These are phyloP conservation scores for Diaporthe capsici DNA, from an alignment of 2,329 filamentous ascomycete species.

Conservation along the genomic window DNA sequence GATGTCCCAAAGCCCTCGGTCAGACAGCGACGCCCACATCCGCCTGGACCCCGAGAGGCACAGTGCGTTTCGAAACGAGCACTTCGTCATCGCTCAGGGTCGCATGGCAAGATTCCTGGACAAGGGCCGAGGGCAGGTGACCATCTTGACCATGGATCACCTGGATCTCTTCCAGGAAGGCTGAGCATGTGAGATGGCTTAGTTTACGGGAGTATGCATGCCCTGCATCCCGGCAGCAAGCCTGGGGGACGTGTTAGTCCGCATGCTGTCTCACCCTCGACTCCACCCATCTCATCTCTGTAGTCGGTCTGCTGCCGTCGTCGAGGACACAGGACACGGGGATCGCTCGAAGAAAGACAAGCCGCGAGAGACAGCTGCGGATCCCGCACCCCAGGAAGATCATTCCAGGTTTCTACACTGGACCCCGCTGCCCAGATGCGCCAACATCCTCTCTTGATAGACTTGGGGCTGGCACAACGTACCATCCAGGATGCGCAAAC, in stretches of 20 bases:
- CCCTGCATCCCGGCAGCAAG: neutral
- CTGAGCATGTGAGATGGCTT: slow-evolving; percentile 4
- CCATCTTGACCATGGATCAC: neutral
- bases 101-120: slow-evolving; percentile 1
- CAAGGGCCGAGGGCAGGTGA: slow-evolving; percentile 5
- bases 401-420: neutral
- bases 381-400: neutral
- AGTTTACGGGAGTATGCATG: neutral
- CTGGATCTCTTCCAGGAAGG: neutral
- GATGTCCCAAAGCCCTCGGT: neutral
- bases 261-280: slow-evolving; percentile 15
- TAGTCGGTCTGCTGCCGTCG: neutral
- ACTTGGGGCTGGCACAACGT: neutral
- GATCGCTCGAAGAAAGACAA: neutral
- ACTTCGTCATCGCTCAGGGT: slow-evolving; percentile 22
- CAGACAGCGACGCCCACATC: neutral
- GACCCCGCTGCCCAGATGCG: neutral
- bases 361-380: neutral
- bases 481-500: slow-evolving; percentile 3
- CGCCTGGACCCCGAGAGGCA: neutral
- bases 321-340: neutral
- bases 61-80: neutral
- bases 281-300: neutral
- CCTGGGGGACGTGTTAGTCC: neutral
- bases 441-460: neutral